Evolutionary conservation across 2,329 filamentous ascomycete species (phyloP).

Genomic region (Lachnellula cervina): DNA sequence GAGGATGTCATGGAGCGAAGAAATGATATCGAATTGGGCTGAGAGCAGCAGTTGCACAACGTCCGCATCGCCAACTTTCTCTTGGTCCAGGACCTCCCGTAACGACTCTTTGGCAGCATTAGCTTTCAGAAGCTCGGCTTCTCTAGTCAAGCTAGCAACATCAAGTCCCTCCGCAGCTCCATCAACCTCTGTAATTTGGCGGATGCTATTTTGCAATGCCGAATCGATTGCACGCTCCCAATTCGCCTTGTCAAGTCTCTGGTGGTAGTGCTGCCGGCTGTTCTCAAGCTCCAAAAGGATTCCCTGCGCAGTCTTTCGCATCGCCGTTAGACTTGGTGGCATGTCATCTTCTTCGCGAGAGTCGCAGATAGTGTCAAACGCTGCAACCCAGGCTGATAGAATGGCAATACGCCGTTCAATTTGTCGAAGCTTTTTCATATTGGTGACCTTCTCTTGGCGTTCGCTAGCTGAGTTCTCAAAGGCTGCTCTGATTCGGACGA

Average conservation of each 20-base stretch:
- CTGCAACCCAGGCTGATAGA: slow-evolving; percentile 87
- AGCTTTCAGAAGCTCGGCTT: slow-evolving; percentile 80
- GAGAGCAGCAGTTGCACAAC: slow-evolving; percentile 79
- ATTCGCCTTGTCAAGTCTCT: slow-evolving; percentile 70
- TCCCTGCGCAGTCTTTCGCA: slow-evolving; percentile 84
- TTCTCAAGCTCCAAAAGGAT: slow-evolving; percentile 85
- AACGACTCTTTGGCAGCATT: slow-evolving; percentile 78
- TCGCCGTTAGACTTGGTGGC: slow-evolving; percentile 64
- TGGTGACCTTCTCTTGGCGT: slow-evolving; percentile 70
- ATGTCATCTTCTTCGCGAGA: slow-evolving; percentile 64
- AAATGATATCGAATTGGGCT: slow-evolving; percentile 87
- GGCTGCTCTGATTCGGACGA: slow-evolving; percentile 72
- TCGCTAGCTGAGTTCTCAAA: slow-evolving; percentile 78
- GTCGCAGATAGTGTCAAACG: slow-evolving; percentile 80
- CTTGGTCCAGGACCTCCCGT: slow-evolving; percentile 72
- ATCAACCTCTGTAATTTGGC: slow-evolving; percentile 71
- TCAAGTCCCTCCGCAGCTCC: slow-evolving; percentile 62
- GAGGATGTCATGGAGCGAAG: slow-evolving; percentile 76
- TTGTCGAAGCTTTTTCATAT: slow-evolving; percentile 76
- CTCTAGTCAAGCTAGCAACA: slow-evolving; percentile 66
- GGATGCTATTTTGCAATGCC: slow-evolving; percentile 78
- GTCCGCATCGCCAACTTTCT: slow-evolving; percentile 72
- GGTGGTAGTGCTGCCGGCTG: slow-evolving; percentile 85
- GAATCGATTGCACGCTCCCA: slow-evolving; percentile 89
- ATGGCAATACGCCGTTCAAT: slow-evolving; percentile 81